A percentile compares a stretch with the other conserved stretches of the same genome.
Conservation (phyloP, 2,329 filamentous ascomycete genomes). For the Hypocrella siamensis region DNA sequence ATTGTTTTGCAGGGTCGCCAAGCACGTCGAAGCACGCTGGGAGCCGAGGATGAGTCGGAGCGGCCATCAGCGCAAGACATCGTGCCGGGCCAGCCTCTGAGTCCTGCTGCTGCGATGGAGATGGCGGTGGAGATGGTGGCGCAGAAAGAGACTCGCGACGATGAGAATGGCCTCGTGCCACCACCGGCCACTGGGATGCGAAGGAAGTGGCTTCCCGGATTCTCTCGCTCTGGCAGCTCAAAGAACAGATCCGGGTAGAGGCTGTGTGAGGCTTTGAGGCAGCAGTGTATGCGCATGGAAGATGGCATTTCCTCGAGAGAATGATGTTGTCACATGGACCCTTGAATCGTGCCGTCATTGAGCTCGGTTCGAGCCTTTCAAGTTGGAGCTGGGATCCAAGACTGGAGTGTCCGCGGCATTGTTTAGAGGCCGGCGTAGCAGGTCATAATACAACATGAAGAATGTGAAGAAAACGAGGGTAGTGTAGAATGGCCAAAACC, state of each 20-base stretch:
- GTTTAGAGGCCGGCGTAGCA: too few relatives aligned
- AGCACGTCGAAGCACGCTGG: constrained; percentile 11
- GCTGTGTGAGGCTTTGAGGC: too few relatives aligned
- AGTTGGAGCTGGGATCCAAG: too few relatives aligned
- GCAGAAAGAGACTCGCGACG: constrained; percentile 1
- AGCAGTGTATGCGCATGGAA: too few relatives aligned
- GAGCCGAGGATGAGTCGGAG: constrained; percentile 7
- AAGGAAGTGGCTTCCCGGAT: constrained; percentile 20
- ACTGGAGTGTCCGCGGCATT: too few relatives aligned
- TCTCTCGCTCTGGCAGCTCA: constrained; percentile 12
- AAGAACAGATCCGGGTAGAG: constrained; percentile 8
- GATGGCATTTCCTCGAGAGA: too few relatives aligned
- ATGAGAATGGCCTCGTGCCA: constrained; percentile 1
- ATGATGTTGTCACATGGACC: too few relatives aligned
- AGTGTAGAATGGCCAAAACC: too few relatives aligned
- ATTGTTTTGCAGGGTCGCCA: constrained; percentile 31
- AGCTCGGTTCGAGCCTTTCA: too few relatives aligned
- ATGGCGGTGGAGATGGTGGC: constrained; percentile 5
- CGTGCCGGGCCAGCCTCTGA: constrained; percentile 2
- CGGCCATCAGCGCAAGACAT: constrained; percentile 5
- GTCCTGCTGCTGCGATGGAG: constrained; percentile 1
- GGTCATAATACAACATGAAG: too few relatives aligned
- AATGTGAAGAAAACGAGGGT: too few relatives aligned
- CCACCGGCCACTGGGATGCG: constrained; percentile 12
- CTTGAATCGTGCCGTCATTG: too few relatives aligned